phyloP scores from a whole-genome alignment of 1,284 basidiomycete species.

The Puccinia brachypodii region DNA sequence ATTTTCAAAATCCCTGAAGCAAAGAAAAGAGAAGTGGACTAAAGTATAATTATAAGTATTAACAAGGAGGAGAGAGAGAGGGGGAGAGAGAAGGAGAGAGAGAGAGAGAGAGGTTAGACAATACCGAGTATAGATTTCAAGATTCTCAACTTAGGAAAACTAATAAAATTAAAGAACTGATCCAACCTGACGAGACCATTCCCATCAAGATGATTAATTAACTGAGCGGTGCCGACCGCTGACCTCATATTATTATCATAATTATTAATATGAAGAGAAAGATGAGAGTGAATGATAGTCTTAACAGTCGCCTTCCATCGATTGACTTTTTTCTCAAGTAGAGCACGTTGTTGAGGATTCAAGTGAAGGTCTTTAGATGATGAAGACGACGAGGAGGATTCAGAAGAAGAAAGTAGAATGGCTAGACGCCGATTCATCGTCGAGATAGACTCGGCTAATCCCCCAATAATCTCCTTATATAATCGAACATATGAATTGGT shows the following conservation, averaged over 20 bases:
- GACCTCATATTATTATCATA: no score
- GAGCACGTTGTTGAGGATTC: background rate
- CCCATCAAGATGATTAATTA: no score
- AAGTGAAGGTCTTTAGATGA: background rate
- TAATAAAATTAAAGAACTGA: slow-evolving; percentile 2
- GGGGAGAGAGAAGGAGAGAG: no score
- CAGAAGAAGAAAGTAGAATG: background rate
- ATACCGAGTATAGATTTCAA: slow-evolving; percentile 20
- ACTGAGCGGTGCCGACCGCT: no score
- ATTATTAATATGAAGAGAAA: no score
- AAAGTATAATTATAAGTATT: no score
- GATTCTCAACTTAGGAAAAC: slow-evolving; percentile 17
- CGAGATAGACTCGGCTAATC: background rate
- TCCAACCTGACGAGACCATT: background rate
- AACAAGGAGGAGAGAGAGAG: no score
- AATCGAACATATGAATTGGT: background rate
- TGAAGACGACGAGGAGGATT: background rate
- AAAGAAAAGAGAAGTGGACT: no score
- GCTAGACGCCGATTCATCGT: background rate
- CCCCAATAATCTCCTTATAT: slow-evolving; percentile 1
- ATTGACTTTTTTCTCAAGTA: background rate
- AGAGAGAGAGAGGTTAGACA: background rate
- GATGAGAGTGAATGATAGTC: background rate
- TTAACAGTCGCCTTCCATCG: background rate
- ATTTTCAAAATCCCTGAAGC: no score